Evolutionary conservation across 2,329 filamentous ascomycete species (phyloP).

Genomic region (Aureobasidium pullulans): DNA sequence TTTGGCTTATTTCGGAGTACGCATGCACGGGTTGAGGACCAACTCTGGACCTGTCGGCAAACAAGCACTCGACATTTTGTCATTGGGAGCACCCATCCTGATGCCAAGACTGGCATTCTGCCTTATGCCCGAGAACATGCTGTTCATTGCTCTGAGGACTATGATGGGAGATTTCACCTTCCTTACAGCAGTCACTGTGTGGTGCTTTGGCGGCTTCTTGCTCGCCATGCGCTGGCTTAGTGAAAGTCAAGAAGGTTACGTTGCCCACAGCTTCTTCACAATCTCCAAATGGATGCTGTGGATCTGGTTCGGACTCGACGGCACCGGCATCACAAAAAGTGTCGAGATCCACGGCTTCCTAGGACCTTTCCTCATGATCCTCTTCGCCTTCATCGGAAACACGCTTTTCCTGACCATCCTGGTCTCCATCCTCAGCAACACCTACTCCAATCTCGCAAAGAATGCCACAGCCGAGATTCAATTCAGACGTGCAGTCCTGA

Average conservation of each 20-base stretch:
- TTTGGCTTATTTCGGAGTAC: constrained; percentile 58
- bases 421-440: constrained; percentile 79
- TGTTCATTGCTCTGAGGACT: constrained; percentile 71
- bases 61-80: constrained; percentile 70
- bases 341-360: constrained; percentile 71
- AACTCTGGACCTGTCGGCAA: constrained; percentile 44
- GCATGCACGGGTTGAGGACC: constrained; percentile 55
- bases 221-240: constrained; percentile 73
- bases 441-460: constrained; percentile 67
- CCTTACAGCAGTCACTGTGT: constrained; percentile 64
- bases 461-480: constrained; percentile 79
- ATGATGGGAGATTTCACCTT: constrained; percentile 86
- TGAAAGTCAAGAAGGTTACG: constrained; percentile 43
- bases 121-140: constrained; percentile 72
- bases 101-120: constrained; percentile 77
- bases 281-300: constrained; percentile 89
- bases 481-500: constrained; percentile 72
- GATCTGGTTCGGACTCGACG: constrained; percentile 87
- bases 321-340: constrained; percentile 48
- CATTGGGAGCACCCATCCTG: constrained; percentile 69
- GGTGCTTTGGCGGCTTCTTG: constrained; percentile 79
- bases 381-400: constrained; percentile 79
- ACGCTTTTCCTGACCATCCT: constrained; percentile 84
- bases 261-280: constrained; percentile 45
- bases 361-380: constrained; percentile 71